These are phyloP conservation scores for Senecio squalidus DNA, from an alignment of 140 eudicot genomes.

Conservation along the genomic window DNA sequence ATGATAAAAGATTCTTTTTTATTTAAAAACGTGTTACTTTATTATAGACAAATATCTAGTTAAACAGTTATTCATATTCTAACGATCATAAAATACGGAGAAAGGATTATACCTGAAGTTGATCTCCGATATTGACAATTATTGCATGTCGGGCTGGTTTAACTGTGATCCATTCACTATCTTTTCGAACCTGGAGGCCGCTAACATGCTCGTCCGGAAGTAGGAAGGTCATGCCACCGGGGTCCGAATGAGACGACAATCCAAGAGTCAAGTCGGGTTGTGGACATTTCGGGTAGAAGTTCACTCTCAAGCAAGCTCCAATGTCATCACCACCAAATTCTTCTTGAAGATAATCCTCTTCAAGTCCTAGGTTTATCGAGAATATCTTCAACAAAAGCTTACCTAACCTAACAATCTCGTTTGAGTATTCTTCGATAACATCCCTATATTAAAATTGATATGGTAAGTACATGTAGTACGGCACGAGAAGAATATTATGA, in stretches of 20 bases:
- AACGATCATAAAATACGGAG: background rate
- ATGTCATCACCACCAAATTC: slow-evolving; percentile 77
- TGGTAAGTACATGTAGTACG: background rate
- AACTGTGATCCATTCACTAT: slow-evolving; percentile 60
- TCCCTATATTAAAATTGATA: slow-evolving; percentile 28
- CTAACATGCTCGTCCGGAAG: slow-evolving; percentile 64
- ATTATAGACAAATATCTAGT: background rate
- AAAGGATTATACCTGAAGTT: slow-evolving; percentile 58
- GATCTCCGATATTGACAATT: slow-evolving; percentile 84
- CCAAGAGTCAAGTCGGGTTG: slow-evolving; percentile 89
- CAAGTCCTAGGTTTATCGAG: slow-evolving; percentile 57
- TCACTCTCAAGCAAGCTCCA: slow-evolving; percentile 74
- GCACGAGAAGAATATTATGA: background rate
- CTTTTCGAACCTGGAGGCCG: slow-evolving; percentile 74
- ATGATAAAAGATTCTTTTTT: background rate
- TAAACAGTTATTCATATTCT: background rate
- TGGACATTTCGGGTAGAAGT: slow-evolving; percentile 85
- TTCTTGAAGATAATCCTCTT: slow-evolving; percentile 41
- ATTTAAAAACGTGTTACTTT: background rate
- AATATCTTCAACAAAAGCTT: slow-evolving; percentile 46
- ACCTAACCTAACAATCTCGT: slow-evolving; percentile 54
- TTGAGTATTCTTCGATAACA: slow-evolving; percentile 48
- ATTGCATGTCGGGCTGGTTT: slow-evolving; percentile 77
- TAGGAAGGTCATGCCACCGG: slow-evolving; percentile 81
- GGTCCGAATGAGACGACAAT: slow-evolving; percentile 81